Base-by-base conservation (phyloP, 179 eudicot species). In the Carnegiea gigantea region DNA sequence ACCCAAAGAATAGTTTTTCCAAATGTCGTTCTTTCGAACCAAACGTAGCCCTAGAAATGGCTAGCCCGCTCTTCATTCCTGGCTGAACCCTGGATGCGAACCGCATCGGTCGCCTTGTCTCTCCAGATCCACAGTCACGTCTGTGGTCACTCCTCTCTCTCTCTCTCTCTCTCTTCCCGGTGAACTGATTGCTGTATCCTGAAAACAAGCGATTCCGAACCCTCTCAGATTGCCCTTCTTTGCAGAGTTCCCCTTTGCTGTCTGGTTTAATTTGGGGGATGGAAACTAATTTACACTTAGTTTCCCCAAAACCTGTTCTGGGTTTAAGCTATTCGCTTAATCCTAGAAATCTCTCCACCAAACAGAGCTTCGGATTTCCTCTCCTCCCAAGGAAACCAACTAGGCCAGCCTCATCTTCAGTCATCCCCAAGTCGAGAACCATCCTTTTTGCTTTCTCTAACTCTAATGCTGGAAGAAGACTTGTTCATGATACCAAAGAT, bases 261-360 rank as follows among this genome's bases (percentile, higher is more conserved):
- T 70, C 46, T 20, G 7, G 30, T 71, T 36, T 60, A 1, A 53
- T 54, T 57, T 67, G 4, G 13, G 43, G 7, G 26, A 86, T 86
- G 88, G 88, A 84, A 36, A 86, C 17, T 33, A 76, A 81, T 81
- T 70, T 81, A 78, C 44, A 79, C 80, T 79, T 83, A 70, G 33
- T 81, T 70, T 83, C 86, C 1, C 48, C 83, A 78, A 86, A 86
- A 48, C 83, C 86, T 26, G 40, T 84, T 48, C 79, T 81, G 38
- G 83, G 86, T 46, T 80, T 72, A 75, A 72, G 76, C 75, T 75
- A 65, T 70, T 81, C 83, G 10, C 83, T 81, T 4, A 71, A 51
- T 38, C 70, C 79, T 21, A 84, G 28, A 57, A 48, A 30, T n/a
- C 71, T 75, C 38, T 57, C 79, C 6, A 43, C 84, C 17, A 83